Evolutionary conservation across 768 basidiomycete species (phyloP), one percentile per base, ranked within the genome.

Genomic region (Mycena galericulata): DNA sequence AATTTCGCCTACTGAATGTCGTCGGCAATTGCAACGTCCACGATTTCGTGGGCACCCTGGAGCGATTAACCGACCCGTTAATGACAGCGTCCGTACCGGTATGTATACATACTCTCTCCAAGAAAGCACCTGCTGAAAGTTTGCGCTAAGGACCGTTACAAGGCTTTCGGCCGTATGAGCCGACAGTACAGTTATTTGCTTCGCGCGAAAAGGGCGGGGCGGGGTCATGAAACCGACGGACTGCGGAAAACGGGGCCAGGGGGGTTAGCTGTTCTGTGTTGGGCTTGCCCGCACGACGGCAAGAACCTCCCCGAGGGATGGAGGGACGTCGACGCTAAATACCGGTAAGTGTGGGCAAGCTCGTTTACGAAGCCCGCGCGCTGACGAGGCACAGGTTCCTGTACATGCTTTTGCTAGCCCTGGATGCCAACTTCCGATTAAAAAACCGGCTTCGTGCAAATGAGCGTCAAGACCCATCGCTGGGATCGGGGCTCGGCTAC

Each of bases 401-500:
- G n/a, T n/a, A n/a, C n/a, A n/a, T n/a, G n/a, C n/a, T n/a, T n/a
- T n/a, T n/a, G n/a, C n/a, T n/a, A 14, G 67, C 71, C 9, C 46
- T 75, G 4, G 73, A 76, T 29, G 59, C 70, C 9, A 75, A 73
- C 41, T 78, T 75, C 46, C 63, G 68, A 0, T 45, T 76, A 5
- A 75, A 73, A 66, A 53, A 68, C 20, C 49, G 62, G 6, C 30
- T 46, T 1, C 51, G 65, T 0, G 64, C 67, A 3, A 72, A 60
- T 12, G 67, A 72, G 5, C 27, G 40, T 5, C 27, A 47, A 2
- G 71, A 76, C 59, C 74, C 74, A 0, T 30, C 67, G 4, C 54
- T 75, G 11, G 65, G 66, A 9, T 41, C 18, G 0, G 67, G 67
- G 2, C 66, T 63, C 62, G 70, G 72, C 0, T 69, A 73, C 27